Percentiles rank a stretch among this genome's conserved stretches.
Evolutionary conservation across 768 basidiomycete genomes (phyloP).

Genomic region (Pulveroboletus sp.): DNA sequence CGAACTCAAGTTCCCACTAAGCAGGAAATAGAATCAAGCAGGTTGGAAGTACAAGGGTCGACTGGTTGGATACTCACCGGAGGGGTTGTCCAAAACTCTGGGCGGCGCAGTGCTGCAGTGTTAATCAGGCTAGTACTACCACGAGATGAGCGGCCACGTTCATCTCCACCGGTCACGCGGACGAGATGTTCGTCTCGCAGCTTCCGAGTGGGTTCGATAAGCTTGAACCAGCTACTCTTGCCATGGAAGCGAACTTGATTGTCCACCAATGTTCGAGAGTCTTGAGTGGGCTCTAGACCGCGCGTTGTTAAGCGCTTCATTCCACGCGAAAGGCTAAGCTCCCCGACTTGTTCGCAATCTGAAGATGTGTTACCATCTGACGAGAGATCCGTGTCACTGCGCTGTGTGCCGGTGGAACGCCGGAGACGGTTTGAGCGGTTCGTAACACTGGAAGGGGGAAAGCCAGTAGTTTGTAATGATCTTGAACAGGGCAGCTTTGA

Average conservation of each 20-base stretch:
- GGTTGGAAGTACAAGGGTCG: no score
- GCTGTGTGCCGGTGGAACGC: slow-evolving; percentile 21
- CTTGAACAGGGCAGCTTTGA: slow-evolving; percentile 11
- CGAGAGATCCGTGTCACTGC: slow-evolving; percentile 27
- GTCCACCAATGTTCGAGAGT: slow-evolving; percentile 30
- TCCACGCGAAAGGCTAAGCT: slow-evolving; percentile 38
- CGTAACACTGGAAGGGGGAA: slow-evolving; percentile 6
- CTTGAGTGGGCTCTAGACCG: slow-evolving; percentile 36
- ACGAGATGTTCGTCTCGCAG: slow-evolving; percentile 50
- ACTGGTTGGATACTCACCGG: slow-evolving; percentile 46
- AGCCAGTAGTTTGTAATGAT: slow-evolving; percentile 5
- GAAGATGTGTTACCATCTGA: slow-evolving; percentile 30
- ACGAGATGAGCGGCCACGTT: slow-evolving; percentile 12
- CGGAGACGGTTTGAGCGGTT: slow-evolving; percentile 6
- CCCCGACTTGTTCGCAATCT: slow-evolving; percentile 36
- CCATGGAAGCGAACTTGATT: slow-evolving; percentile 57
- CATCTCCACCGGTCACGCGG: slow-evolving; percentile 28
- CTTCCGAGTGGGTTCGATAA: slow-evolving; percentile 51
- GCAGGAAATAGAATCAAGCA: not conserved
- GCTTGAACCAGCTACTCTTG: slow-evolving; percentile 52
- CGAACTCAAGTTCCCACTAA: slow-evolving; percentile 60
- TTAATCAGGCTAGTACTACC: slow-evolving; percentile 21
- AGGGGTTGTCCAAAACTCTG: slow-evolving; percentile 57
- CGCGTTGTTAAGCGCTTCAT: slow-evolving; percentile 36
- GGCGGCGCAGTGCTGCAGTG: slow-evolving; percentile 34